A percentile compares a stretch with the other conserved stretches of the same genome.
Evolutionary conservation across 1,139 yeast genomes (phyloP).

Genomic region (Groenewaldozyma auringiensis): DNA sequence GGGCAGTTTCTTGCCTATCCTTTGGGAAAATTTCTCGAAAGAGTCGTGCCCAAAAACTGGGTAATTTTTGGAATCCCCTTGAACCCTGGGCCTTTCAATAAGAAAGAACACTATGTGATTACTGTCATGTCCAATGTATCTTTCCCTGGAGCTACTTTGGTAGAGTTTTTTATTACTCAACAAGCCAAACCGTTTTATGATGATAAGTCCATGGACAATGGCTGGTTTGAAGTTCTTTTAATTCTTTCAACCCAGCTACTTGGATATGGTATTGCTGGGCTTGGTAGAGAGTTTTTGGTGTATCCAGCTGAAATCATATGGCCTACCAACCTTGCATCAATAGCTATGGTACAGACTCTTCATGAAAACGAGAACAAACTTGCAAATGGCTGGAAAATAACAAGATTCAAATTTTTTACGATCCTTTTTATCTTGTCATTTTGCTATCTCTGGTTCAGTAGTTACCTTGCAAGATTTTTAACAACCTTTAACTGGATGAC

Average conservation of each 20-base stretch:
- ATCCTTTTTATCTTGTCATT: slow-evolving; percentile 35
- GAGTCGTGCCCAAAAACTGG: slow-evolving; percentile 37
- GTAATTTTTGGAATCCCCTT: slow-evolving; percentile 37
- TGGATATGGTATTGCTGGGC: slow-evolving; percentile 58
- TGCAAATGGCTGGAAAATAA: slow-evolving; percentile 41
- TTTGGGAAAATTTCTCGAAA: slow-evolving; percentile 37
- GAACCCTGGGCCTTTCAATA: slow-evolving; percentile 59
- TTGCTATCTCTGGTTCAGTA: slow-evolving; percentile 50
- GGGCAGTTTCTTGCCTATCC: slow-evolving; percentile 54
- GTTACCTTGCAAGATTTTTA: slow-evolving; percentile 41
- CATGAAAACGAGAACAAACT: slow-evolving; percentile 45
- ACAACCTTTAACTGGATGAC: slow-evolving; percentile 44
- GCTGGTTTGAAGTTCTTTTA: slow-evolving; percentile 44
- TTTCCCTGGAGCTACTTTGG: slow-evolving; percentile 4
- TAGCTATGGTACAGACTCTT: slow-evolving; percentile 48
- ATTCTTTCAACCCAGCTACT: slow-evolving; percentile 49
- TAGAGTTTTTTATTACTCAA: slow-evolving; percentile 4
- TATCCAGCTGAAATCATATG: slow-evolving; percentile 56
- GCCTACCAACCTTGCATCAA: slow-evolving; percentile 43
- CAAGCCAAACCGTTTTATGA: slow-evolving; percentile 32
- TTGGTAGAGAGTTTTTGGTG: slow-evolving; percentile 47
- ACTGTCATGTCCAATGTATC: slow-evolving; percentile 34
- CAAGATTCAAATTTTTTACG: slow-evolving; percentile 41
- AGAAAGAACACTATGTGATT: slow-evolving; percentile 47
- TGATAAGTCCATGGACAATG: slow-evolving; percentile 38